A percentile compares a stretch with the other conserved stretches of the same genome.
phyloP scores from a whole-genome alignment of 2,329 filamentous ascomycete genomes.

The Herpomyces periplanetae region DNA sequence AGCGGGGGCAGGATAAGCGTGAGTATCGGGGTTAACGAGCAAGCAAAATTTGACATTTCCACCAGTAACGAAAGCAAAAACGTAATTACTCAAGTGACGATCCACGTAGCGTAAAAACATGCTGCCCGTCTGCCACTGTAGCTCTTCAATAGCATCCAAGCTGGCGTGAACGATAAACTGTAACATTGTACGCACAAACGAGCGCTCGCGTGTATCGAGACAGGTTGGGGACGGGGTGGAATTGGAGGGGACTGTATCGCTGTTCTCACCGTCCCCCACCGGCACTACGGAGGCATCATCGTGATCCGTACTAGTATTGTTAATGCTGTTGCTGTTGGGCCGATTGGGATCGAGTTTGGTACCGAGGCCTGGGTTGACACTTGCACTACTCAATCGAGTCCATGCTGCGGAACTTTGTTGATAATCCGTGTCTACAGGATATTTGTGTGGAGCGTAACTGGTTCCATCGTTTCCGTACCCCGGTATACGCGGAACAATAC shows the following conservation, averaged over 20 bases:
- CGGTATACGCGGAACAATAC: no score
- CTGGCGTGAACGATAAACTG: constrained; percentile 87
- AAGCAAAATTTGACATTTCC: constrained; percentile 66
- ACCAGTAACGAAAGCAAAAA: constrained; percentile 72
- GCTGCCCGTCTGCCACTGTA: constrained; percentile 57
- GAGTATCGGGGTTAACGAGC: constrained; percentile 30
- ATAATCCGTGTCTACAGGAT: no score
- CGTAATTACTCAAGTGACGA: constrained; percentile 78
- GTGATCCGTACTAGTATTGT: no score
- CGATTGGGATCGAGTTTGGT: no score
- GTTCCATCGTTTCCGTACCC: no score
- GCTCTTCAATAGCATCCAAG: constrained; percentile 75
- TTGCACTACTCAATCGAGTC: background rate
- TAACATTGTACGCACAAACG: constrained; percentile 71
- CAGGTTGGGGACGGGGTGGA: background rate
- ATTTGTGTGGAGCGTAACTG: no score
- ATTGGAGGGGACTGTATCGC: no score
- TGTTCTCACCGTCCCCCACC: no score
- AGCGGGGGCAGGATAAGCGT: constrained; percentile 10
- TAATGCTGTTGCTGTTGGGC: no score
- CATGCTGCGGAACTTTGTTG: no score
- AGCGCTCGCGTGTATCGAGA: constrained; percentile 29
- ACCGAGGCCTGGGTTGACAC: no score
- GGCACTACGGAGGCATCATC: no score
- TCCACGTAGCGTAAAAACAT: constrained; percentile 69